phyloP scores from a whole-genome alignment of 225 moss, liverwort and hornwort genomes.

The Thuidium tamariscinum region DNA sequence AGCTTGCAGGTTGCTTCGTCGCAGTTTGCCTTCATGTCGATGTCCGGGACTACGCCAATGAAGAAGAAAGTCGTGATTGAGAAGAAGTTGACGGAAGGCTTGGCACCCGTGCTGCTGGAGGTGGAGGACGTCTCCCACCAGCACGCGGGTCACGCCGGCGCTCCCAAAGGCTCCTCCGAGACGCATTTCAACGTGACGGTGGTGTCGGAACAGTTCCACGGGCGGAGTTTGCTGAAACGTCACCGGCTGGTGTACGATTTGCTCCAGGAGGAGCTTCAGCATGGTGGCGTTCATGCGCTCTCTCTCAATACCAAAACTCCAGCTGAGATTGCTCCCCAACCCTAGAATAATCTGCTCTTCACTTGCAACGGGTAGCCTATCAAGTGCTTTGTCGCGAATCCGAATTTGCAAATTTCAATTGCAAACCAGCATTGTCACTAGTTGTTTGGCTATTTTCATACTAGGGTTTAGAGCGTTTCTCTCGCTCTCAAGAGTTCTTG shows the following conservation, averaged over 20 bases:
- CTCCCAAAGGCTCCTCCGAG: slow-evolving; percentile 72
- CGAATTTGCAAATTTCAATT: background rate
- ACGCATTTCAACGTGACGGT: slow-evolving; percentile 88
- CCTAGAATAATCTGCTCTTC: background rate
- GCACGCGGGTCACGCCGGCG: slow-evolving; percentile 96
- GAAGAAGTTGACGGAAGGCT: slow-evolving; percentile 66
- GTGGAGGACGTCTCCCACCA: slow-evolving; percentile 85
- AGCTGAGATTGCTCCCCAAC: slow-evolving; percentile 40
- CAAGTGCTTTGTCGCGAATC: background rate
- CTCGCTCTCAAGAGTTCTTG: background rate
- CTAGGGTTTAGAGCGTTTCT: background rate
- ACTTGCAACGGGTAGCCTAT: background rate
- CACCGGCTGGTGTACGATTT: slow-evolving; percentile 73
- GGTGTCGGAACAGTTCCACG: slow-evolving; percentile 76
- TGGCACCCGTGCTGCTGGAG: slow-evolving; percentile 50
- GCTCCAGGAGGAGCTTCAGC: slow-evolving; percentile 74
- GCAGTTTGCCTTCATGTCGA: slow-evolving; percentile 27
- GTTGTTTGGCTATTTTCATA: background rate
- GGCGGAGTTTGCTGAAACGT: slow-evolving; percentile 60
- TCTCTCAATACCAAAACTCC: slow-evolving; percentile 81
- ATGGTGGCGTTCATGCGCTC: slow-evolving; percentile 71
- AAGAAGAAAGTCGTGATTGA: slow-evolving; percentile 47
- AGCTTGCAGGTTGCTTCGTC: slow-evolving; percentile 34
- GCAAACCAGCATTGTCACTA: background rate
- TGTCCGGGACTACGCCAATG: slow-evolving; percentile 2